These are phyloP conservation scores for Colletotrichum spinosum DNA, from an alignment of 2,329 filamentous ascomycete genomes.

Conservation along the genomic window DNA sequence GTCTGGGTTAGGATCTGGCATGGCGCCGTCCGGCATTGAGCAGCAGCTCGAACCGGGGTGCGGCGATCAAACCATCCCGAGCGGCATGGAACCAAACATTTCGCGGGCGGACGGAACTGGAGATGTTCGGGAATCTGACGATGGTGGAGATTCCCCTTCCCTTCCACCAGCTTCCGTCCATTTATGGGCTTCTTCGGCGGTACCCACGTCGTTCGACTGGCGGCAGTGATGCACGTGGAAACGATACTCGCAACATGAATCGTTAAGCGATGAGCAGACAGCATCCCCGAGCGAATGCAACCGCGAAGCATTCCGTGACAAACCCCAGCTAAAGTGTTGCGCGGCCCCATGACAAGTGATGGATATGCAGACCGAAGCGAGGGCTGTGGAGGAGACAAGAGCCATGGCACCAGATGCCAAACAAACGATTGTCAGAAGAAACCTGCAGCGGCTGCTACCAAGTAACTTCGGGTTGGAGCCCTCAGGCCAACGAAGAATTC, in stretches of 20 bases:
- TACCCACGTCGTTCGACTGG: constrained; percentile 9
- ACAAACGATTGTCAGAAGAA: too few species aligned
- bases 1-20: constrained; percentile 1
- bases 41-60: constrained; percentile 11
- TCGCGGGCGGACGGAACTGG: constrained; percentile 7
- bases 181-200: constrained; percentile 13
- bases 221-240: constrained; percentile 13
- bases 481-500: too few species aligned
- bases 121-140: constrained; percentile 24
- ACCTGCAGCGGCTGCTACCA: too few species aligned
- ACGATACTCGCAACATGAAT: constrained; percentile 17
- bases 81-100: constrained; percentile 25
- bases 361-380: background rate
- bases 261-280: constrained; percentile 2
- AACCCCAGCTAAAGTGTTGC: background rate
- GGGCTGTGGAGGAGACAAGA: constrained; percentile 17
- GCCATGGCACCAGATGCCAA: too few species aligned
- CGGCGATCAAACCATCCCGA: constrained; percentile 36
- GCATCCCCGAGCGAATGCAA: constrained; percentile 26
- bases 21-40: constrained; percentile 24
- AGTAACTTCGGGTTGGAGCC: too few species aligned
- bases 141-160: background rate
- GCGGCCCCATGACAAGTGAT: constrained; percentile 2
- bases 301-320: constrained; percentile 21
- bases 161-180: background rate